Percentiles rank a stretch among this genome's conserved stretches.
Evolutionary conservation across 768 basidiomycete genomes (phyloP).

Genomic region (Termitomyces sp.): DNA sequence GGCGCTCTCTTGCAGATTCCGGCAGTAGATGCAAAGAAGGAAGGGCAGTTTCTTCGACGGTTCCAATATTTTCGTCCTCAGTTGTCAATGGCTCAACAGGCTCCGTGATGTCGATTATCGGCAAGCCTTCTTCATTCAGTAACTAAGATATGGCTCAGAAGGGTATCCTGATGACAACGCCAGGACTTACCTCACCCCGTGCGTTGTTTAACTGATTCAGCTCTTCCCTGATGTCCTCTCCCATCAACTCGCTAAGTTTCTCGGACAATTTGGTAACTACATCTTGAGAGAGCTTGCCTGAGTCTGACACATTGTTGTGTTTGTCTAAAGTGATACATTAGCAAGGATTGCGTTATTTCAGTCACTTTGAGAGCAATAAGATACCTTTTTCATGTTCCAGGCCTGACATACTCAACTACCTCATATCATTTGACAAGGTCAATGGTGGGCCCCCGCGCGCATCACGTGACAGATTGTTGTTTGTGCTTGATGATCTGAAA

Average conservation of each 20-base stretch:
- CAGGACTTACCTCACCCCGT: conserved; percentile 56
- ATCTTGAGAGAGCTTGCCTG: conserved; percentile 35
- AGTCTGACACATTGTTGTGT: conserved; percentile 21
- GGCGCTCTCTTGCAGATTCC: conserved; percentile 38
- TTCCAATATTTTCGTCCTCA: conserved; percentile 6
- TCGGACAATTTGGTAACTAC: conserved; percentile 50
- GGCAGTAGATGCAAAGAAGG: conserved; percentile 42
- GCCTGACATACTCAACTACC: not conserved
- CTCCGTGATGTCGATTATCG: conserved; percentile 74
- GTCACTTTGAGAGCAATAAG: not conserved
- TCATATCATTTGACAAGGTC: not conserved
- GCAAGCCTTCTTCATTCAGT: conserved; percentile 72
- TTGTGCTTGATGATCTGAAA: not conserved
- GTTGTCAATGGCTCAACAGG: conserved; percentile 28
- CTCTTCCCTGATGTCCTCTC: conserved; percentile 29
- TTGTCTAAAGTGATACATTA: conserved; percentile 14
- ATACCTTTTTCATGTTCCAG: not conserved
- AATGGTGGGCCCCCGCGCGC: not conserved
- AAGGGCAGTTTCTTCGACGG: conserved; percentile 37
- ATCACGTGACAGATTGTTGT: not conserved
- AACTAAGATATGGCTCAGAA: conserved; percentile 36
- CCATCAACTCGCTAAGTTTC: conserved; percentile 54
- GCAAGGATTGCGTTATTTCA: not conserved
- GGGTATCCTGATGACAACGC: conserved; percentile 7
- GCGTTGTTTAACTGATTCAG: conserved; percentile 36